Evolutionary conservation across 768 basidiomycete species (phyloP).

Genomic region (Termitomyces sp.): DNA sequence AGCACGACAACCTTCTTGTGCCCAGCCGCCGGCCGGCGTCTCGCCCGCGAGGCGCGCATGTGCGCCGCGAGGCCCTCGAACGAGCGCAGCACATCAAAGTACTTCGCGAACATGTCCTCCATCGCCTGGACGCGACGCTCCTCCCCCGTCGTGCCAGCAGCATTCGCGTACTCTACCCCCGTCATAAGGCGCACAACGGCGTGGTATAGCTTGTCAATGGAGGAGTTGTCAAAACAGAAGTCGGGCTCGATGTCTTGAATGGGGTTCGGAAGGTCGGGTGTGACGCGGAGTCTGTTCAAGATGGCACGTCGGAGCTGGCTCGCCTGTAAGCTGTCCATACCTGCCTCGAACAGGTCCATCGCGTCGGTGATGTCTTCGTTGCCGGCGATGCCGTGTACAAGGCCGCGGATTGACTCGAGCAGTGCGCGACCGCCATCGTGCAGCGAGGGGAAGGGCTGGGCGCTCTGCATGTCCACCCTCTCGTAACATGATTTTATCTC

Average conservation of each 20-base stretch:
- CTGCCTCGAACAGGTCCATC: slow-evolving; percentile 32
- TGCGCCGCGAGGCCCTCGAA: slow-evolving; percentile 10
- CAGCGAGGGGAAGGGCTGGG: slow-evolving; percentile 20
- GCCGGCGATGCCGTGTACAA: slow-evolving; percentile 17
- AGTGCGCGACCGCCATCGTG: slow-evolving; percentile 16
- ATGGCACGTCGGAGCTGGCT: slow-evolving; percentile 26
- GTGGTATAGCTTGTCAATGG: slow-evolving; percentile 18
- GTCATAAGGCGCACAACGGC: slow-evolving; percentile 15
- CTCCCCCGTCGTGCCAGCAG: slow-evolving; percentile 4
- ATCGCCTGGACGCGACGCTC: slow-evolving; percentile 18
- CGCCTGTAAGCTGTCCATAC: slow-evolving; percentile 36
- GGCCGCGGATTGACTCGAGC: slow-evolving; percentile 13
- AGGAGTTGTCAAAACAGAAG: slow-evolving; percentile 25
- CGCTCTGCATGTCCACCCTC: slow-evolving; percentile 16
- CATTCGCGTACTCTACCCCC: slow-evolving; percentile 6
- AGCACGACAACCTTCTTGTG: too few relatives aligned
- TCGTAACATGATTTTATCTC: slow-evolving; percentile 30
- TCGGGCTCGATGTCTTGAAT: slow-evolving; percentile 18
- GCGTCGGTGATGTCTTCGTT: slow-evolving; percentile 16
- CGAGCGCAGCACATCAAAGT: slow-evolving; percentile 8
- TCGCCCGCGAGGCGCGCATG: slow-evolving; percentile 8
- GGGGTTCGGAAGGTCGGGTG: slow-evolving; percentile 13
- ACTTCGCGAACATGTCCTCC: slow-evolving; percentile 24
- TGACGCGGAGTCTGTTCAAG: slow-evolving; percentile 18
- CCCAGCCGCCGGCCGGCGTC: slow-evolving; percentile 1